Evolutionary conservation across 306 rosid species (phyloP).

Genomic region (Cucumis sativus): DNA sequence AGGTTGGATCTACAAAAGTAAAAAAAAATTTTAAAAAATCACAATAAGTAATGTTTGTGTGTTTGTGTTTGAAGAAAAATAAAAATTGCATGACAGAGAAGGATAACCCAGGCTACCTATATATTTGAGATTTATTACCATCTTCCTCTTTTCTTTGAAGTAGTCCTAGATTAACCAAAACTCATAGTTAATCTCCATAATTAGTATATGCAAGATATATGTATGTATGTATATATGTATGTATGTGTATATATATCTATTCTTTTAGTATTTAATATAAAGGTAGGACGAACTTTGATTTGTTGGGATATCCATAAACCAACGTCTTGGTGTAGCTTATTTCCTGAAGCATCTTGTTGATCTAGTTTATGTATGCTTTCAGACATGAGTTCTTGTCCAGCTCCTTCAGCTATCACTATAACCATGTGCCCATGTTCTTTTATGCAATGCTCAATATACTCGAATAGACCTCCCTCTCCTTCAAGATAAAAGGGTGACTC

Average conservation of each 20-base stretch:
- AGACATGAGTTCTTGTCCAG: conserved; percentile 46
- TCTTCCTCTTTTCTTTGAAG: conserved; percentile 28
- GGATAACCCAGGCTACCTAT: conserved; percentile 27
- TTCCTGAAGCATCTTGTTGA: conserved; percentile 39
- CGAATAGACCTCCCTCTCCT: conserved; percentile 53
- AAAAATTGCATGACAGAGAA: not conserved
- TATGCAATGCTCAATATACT: conserved; percentile 40
- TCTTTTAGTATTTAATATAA: not conserved
- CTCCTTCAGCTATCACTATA: conserved; percentile 72
- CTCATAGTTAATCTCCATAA: not conserved
- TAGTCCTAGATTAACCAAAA: conserved; percentile 30
- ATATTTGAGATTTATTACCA: conserved; percentile 45
- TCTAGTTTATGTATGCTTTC: conserved; percentile 5
- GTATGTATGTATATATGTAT: not conserved
- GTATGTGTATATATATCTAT: too few species aligned
- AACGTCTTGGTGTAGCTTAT: conserved; percentile 39
- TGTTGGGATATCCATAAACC: conserved; percentile 60
- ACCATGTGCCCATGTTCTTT: conserved; percentile 69
- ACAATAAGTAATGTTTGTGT: not conserved
- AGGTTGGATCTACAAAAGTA: conserved; percentile 50
- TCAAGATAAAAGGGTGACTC: conserved; percentile 65
- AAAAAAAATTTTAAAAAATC: not conserved
- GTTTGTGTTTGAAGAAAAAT: not conserved
- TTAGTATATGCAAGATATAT: not conserved
- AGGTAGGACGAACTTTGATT: conserved; percentile 33